Conservation (phyloP, 1,284 basidiomycete species). For the Amylostereum areolatum region DNA sequence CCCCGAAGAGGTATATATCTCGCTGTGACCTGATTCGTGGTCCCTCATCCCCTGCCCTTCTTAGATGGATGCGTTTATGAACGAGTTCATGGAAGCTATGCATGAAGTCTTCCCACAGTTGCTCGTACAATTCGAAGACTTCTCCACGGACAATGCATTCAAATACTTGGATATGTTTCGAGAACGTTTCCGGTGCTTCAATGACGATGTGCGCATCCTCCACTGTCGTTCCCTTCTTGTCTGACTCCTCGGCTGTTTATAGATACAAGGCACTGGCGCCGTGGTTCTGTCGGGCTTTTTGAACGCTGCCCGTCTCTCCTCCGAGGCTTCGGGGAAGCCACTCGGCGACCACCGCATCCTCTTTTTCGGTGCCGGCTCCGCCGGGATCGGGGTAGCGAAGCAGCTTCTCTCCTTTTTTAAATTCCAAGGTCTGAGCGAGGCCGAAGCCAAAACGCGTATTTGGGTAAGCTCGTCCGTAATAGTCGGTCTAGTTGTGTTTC, state of each 20-base stretch:
- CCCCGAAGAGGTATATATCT: constrained; percentile 34
- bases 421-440: constrained; percentile 53
- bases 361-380: constrained; percentile 76
- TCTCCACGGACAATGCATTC: constrained; percentile 75
- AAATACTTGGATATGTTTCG: constrained; percentile 64
- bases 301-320: constrained; percentile 66
- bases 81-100: constrained; percentile 77
- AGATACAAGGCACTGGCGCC: constrained; percentile 66
- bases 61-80: constrained; percentile 72
- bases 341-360: constrained; percentile 72
- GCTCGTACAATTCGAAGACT: constrained; percentile 80
- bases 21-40: neutral
- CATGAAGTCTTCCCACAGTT: constrained; percentile 63
- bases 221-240: constrained; percentile 7
- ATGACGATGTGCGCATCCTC: constrained; percentile 61
- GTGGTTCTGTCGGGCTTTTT: constrained; percentile 79
- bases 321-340: constrained; percentile 52
- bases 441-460: constrained; percentile 64
- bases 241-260: constrained; percentile 2
- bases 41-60: neutral
- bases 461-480: constrained; percentile 41
- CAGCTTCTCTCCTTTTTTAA: constrained; percentile 74
- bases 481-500: constrained; percentile 5
- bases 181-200: constrained; percentile 62
- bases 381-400: constrained; percentile 78